Percentiles rank a stretch among this genome's conserved stretches.
phyloP scores from a whole-genome alignment of 2,329 filamentous ascomycete species.

The Fusarium tricinctum region DNA sequence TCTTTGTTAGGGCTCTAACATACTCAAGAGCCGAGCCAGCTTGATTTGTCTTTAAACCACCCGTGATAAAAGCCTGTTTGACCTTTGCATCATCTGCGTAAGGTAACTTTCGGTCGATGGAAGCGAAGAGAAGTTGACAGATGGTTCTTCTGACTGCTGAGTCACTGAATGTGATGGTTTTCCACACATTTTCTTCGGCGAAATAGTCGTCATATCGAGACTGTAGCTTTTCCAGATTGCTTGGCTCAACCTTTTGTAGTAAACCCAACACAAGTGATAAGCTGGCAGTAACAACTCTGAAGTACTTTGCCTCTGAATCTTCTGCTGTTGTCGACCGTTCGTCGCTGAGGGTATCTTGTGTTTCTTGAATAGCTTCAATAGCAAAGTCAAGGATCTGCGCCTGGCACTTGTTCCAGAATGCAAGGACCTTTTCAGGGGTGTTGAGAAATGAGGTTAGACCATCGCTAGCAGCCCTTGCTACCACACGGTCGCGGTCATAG shows the following conservation, averaged over 20 bases:
- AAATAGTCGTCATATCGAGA: constrained; percentile 77
- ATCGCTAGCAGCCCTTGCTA: constrained; percentile 81
- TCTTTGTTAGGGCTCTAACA: constrained; percentile 72
- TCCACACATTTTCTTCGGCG: constrained; percentile 75
- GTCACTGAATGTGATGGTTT: constrained; percentile 74
- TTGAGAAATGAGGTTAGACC: constrained; percentile 82
- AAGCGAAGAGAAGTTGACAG: constrained; percentile 65
- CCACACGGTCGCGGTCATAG: constrained; percentile 86
- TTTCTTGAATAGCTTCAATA: constrained; percentile 84
- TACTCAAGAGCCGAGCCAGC: constrained; percentile 80
- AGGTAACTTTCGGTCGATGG: constrained; percentile 64
- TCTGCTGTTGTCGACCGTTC: constrained; percentile 86
- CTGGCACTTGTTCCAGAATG: constrained; percentile 87
- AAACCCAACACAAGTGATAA: constrained; percentile 69
- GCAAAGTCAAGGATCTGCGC: constrained; percentile 85
- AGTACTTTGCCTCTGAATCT: constrained; percentile 88
- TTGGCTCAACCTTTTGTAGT: constrained; percentile 61
- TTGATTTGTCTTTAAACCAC: constrained; percentile 80
- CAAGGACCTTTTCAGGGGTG: constrained; percentile 81
- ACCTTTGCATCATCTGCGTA: constrained; percentile 65
- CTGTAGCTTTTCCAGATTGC: constrained; percentile 71
- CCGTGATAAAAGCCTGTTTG: constrained; percentile 74
- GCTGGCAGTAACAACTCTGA: constrained; percentile 74
- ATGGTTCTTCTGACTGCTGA: constrained; percentile 64
- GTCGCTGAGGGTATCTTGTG: constrained; percentile 85